phyloP scores from a whole-genome alignment of 2,329 filamentous ascomycete genomes.

The Colletotrichum sp. region DNA sequence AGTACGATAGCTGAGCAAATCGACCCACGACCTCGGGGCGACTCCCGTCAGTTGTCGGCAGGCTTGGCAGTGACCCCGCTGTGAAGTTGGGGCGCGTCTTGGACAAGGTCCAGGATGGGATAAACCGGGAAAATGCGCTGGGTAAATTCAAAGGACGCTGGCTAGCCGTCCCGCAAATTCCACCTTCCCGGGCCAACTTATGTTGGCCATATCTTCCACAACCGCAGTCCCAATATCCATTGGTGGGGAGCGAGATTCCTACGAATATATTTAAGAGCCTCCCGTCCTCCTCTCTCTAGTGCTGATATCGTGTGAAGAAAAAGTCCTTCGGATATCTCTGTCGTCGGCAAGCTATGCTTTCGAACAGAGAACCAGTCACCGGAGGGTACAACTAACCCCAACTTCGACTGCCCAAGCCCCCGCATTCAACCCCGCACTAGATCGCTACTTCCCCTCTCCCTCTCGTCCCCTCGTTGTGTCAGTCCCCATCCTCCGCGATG shows the following conservation, averaged over 20 bases:
- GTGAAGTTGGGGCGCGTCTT: neutral
- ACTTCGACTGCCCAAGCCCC: neutral
- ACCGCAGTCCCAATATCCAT: neutral
- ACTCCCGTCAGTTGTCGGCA: neutral
- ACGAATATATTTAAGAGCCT: neutral
- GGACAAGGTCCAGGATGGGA: constrained; percentile 1
- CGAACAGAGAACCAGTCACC: neutral
- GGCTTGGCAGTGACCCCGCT: neutral
- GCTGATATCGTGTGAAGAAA: neutral
- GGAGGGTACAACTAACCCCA: neutral
- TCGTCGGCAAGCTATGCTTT: neutral
- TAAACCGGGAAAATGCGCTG: constrained; percentile 24
- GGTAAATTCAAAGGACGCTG: constrained; percentile 22
- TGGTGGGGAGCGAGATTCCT: neutral
- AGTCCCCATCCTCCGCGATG: constrained; percentile 32
- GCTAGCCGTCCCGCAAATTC: constrained; percentile 20
- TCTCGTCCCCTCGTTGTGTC: neutral
- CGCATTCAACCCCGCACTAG: neutral
- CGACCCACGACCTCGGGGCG: neutral
- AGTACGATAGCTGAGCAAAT: neutral
- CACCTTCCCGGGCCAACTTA: constrained; percentile 18
- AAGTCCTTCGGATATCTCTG: neutral
- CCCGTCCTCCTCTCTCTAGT: neutral
- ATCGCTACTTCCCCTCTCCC: neutral
- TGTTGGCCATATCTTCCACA: neutral